Base-by-base conservation (phyloP, 768 basidiomycete genomes). In the Albatrellus ellisii region DNA sequence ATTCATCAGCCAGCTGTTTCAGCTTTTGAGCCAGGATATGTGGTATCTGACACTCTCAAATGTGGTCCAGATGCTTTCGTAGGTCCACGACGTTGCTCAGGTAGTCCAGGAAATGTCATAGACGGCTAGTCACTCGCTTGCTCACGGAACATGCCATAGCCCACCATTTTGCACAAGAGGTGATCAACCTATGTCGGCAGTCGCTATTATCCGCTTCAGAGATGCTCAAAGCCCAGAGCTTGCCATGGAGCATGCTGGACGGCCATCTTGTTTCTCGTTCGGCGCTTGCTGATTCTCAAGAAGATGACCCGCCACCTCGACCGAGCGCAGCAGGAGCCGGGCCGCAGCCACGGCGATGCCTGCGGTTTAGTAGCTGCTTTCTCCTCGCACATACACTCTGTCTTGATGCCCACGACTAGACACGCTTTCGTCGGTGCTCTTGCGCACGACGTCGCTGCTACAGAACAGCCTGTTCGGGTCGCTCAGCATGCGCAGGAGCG, bases 81-180 rank as follows among this genome's bases (percentile, higher is more conserved):
- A 91, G 59, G 62, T 99, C 26, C 81, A 89, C 46, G 79, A 89
- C 48, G 95, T 86, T 52, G 85, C 98, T 42, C 89, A 95, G 66
- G 94, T 90, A 55, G 26, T n/a, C n/a, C n/a, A 68, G 54, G 12
- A 24, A 12, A 26, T 20, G 2, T 26, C 34, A 18, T 45, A 6
- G 39, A 39, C 14, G 14, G 38, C 22, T 22, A 31, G 12, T n/a
- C n/a, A n/a, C n/a, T 26, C 41, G 11, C 8, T 11, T 34, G 25
- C 21, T 17, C 18, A 32, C 37, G 12, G 20, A 98, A 91, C 79
- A 85, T n/a, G 80, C 78, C 1, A 92, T 97, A 43, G 98, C 95
- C 45, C 84, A 91, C 52, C 94, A 99, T 58, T 84, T 98, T 31
- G 90, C 94, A 0, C 87, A 90, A 62, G 92, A 97, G 62, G 87